Conservation (phyloP, 1,139 yeast species). For the Protomyces pachydermus region DNA sequence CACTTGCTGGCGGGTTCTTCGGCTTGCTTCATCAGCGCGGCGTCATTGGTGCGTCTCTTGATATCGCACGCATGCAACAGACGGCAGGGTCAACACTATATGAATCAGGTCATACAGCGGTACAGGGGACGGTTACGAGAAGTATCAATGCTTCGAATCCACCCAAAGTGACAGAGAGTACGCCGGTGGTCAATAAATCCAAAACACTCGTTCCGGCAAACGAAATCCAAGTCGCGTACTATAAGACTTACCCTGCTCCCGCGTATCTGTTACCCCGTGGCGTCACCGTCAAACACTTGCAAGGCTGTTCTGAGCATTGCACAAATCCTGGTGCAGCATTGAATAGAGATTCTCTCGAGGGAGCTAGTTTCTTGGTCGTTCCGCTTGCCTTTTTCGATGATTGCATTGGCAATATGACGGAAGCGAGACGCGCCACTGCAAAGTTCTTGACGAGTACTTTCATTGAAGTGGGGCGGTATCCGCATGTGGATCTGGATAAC, state of each 20-base stretch:
- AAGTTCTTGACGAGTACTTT: background rate
- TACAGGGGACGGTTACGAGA: background rate
- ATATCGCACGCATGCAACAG: constrained; percentile 40
- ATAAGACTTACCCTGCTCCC: background rate
- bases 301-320: background rate
- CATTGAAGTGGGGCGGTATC: background rate
- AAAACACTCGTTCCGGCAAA: background rate
- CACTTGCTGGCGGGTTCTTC: constrained; percentile 56
- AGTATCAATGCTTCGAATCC: background rate
- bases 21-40: constrained; percentile 91
- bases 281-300: background rate
- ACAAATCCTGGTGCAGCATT: background rate
- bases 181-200: background rate
- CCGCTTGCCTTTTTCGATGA: background rate
- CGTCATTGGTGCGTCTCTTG: constrained; percentile 58
- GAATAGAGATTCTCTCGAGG: background rate
- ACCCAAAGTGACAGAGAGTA: background rate
- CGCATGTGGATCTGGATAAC: background rate
- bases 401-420: background rate
- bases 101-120: constrained; percentile 41
- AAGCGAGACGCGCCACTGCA: background rate
- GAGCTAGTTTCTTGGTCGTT: background rate
- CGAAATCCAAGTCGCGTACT: background rate
- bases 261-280: background rate
- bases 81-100: constrained; percentile 82